phyloP scores from a whole-genome alignment of 2,329 filamentous ascomycete species.

The Xylaria sp. region DNA sequence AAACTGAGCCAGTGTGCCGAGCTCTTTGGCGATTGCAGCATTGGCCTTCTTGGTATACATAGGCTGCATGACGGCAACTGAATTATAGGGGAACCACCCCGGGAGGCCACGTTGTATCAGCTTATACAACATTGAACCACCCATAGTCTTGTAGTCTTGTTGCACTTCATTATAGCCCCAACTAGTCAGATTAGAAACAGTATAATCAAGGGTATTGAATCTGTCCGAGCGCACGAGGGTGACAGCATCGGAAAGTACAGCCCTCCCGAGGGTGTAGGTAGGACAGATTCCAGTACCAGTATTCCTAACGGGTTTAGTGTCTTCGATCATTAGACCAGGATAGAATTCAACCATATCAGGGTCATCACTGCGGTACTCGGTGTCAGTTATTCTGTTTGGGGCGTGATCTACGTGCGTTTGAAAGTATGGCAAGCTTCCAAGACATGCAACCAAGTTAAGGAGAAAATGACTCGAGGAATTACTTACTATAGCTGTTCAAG shows the following conservation, averaged over 20 bases:
- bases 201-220: constrained; percentile 61
- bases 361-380: constrained; percentile 38
- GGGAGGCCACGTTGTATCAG: constrained; percentile 53
- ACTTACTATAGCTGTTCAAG: constrained; percentile 61
- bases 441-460: neutral
- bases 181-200: constrained; percentile 46
- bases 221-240: constrained; percentile 63
- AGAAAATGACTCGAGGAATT: neutral
- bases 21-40: constrained; percentile 45
- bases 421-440: neutral
- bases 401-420: neutral
- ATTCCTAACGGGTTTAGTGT: constrained; percentile 56
- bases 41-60: constrained; percentile 52
- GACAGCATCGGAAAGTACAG: constrained; percentile 65
- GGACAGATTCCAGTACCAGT: constrained; percentile 59
- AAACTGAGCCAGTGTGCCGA: constrained; percentile 46
- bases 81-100: constrained; percentile 51
- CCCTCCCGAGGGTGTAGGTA: constrained; percentile 59
- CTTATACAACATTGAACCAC: constrained; percentile 53
- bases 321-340: constrained; percentile 68
- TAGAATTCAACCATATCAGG: constrained; percentile 73
- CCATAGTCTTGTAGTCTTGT: constrained; percentile 45
- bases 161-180: constrained; percentile 52
- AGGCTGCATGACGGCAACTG: constrained; percentile 51
- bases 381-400: neutral